Percentiles rank a stretch among this genome's conserved stretches.
Evolutionary conservation across 2,329 filamentous ascomycete genomes (phyloP).

Genomic region (Colletotrichum sp.): DNA sequence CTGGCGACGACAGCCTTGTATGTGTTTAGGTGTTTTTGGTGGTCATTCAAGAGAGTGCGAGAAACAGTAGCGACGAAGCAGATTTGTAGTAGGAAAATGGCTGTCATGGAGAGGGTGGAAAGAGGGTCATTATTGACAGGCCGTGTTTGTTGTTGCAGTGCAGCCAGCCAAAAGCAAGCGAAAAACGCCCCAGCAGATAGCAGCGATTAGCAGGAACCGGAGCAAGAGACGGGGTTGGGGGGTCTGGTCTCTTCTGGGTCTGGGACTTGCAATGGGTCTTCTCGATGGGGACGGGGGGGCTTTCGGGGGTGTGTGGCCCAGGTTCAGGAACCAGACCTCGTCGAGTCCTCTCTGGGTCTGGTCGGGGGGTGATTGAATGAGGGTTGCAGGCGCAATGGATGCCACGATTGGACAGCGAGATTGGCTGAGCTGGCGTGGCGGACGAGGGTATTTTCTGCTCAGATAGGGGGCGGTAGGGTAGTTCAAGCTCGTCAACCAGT

Average conservation of each 20-base stretch:
- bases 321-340: conserved; percentile 5
- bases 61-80: conserved; percentile 53
- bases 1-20: conserved; percentile 48
- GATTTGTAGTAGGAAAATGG: conserved; percentile 48
- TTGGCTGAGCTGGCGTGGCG: conserved; percentile 20
- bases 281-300: not conserved
- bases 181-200: conserved; percentile 10
- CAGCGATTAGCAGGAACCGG: conserved; percentile 13
- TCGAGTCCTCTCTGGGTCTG: conserved; percentile 14
- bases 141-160: conserved; percentile 15
- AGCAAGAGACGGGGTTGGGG: conserved; percentile 7
- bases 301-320: not conserved
- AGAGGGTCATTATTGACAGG: conserved; percentile 24
- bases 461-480: conserved; percentile 17
- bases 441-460: conserved; percentile 18
- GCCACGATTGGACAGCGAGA: conserved; percentile 22
- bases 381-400: conserved; percentile 20
- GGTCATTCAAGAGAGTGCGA: conserved; percentile 50
- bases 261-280: not conserved
- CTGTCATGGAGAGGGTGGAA: conserved; percentile 48
- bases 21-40: conserved; percentile 43
- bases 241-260: not conserved
- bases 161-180: not conserved
- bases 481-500: not conserved
- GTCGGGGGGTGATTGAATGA: conserved; percentile 19